Percentiles rank a stretch among this genome's conserved stretches.
phyloP scores from a whole-genome alignment of 371 early-diverging fungal species.

The Lichtheimia ramosa region DNA sequence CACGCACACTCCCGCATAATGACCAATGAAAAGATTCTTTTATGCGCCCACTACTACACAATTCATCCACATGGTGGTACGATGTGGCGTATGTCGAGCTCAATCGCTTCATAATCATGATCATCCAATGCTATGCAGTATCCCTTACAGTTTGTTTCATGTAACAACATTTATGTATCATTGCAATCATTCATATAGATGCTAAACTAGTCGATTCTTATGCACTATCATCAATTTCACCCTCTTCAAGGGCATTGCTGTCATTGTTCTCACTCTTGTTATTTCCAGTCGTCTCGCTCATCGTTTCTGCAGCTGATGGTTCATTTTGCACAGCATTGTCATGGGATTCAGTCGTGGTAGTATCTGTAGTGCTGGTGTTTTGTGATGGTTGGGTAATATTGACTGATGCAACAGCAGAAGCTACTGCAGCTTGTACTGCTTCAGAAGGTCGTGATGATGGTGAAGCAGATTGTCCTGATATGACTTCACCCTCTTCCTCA shows the following conservation, averaged over 20 bases:
- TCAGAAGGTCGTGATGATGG: constrained; percentile 11
- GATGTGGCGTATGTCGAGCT: no score
- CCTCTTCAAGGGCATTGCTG: constrained; percentile 32
- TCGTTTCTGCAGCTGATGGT: constrained; percentile 11
- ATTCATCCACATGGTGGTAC: no score
- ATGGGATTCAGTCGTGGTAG: neutral
- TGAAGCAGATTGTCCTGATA: constrained; percentile 29
- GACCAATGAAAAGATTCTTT: no score
- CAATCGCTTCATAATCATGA: no score
- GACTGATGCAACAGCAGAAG: constrained; percentile 2
- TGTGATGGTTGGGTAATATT: neutral
- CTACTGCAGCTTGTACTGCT: constrained; percentile 6
- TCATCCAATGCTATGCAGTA: no score
- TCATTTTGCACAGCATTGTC: constrained; percentile 8
- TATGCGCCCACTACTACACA: no score
- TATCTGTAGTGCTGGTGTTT: neutral
- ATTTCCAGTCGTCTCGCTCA: neutral
- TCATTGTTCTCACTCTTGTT: neutral
- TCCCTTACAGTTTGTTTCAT: no score
- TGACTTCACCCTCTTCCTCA: constrained; percentile 46
- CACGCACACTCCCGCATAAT: no score
- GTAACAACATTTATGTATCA: no score
- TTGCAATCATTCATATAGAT: no score
- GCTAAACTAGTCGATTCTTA: neutral
- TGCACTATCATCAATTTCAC: constrained; percentile 33